These are phyloP conservation scores for Epichloe coenophiala DNA, from an alignment of 2,329 filamentous ascomycete species.

Conservation along the genomic window DNA sequence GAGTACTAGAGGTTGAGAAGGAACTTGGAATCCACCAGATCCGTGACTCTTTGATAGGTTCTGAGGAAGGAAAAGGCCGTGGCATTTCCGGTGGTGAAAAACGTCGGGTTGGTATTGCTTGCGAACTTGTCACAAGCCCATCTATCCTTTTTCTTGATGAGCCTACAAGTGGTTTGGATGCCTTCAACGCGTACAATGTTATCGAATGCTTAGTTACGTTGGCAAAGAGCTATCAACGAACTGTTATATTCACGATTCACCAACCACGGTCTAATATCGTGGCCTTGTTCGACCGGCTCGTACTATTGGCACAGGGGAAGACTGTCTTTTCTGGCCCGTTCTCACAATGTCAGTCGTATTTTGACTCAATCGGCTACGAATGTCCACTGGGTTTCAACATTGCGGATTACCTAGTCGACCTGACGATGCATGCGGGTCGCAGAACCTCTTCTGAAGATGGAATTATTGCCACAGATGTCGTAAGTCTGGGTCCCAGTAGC, in stretches of 20 bases:
- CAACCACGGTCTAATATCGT: constrained; percentile 97
- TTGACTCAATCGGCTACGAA: constrained; percentile 79
- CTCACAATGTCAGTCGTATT: constrained; percentile 76
- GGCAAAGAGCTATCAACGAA: constrained; percentile 92
- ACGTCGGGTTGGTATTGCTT: constrained; percentile 88
- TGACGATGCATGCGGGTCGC: constrained; percentile 86
- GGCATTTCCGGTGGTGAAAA: constrained; percentile 97
- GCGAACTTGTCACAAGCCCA: constrained; percentile 91
- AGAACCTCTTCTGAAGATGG: constrained; percentile 43
- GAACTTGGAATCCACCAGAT: constrained; percentile 93
- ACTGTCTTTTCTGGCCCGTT: constrained; percentile 93
- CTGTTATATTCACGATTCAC: constrained; percentile 96
- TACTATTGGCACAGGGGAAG: constrained; percentile 77
- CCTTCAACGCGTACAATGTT: constrained; percentile 96
- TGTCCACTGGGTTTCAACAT: constrained; percentile 98
- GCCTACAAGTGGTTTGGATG: constrained; percentile 88
- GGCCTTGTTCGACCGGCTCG: constrained; percentile 85
- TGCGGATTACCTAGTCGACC: constrained; percentile 90
- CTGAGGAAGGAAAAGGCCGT: constrained; percentile 83
- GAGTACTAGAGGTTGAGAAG: constrained; percentile 84
- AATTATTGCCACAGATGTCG: constrained; percentile 36
- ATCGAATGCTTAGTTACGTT: constrained; percentile 89
- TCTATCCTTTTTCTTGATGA: constrained; percentile 96
- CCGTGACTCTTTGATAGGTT: constrained; percentile 87
- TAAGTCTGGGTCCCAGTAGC: constrained; percentile 70